phyloP scores from a whole-genome alignment of 306 rosid species.

The Fragaria vesca region DNA sequence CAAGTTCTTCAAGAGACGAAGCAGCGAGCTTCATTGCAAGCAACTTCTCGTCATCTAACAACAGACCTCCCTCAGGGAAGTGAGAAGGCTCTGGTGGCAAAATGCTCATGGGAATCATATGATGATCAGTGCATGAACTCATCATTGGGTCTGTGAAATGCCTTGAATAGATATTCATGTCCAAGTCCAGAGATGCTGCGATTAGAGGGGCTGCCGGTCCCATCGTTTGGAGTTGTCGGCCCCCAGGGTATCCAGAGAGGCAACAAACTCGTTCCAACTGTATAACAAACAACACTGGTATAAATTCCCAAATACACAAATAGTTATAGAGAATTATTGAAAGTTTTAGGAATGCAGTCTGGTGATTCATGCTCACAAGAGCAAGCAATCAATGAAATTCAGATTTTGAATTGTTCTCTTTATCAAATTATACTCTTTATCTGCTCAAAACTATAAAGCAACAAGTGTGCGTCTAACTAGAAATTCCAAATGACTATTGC shows the following conservation, averaged over 20 bases:
- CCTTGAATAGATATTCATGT: slow-evolving; percentile 82
- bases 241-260: slow-evolving; percentile 52
- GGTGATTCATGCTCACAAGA: neutral
- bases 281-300: neutral
- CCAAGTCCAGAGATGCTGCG: slow-evolving; percentile 69
- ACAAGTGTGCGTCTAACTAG: neutral
- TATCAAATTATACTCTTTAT: neutral
- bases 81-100: slow-evolving; percentile 49
- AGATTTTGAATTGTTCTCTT: neutral
- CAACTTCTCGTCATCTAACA: slow-evolving; percentile 71
- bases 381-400: neutral
- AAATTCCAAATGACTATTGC: neutral
- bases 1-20: slow-evolving; percentile 60
- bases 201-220: slow-evolving; percentile 39
- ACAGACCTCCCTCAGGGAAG: slow-evolving; percentile 44
- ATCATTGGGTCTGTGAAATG: slow-evolving; percentile 52
- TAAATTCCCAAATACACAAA: neutral
- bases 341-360: neutral
- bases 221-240: slow-evolving; percentile 55
- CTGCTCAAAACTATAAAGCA: neutral
- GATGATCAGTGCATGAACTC: slow-evolving; percentile 38
- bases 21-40: slow-evolving; percentile 71
- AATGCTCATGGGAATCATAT: slow-evolving; percentile 66
- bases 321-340: neutral
- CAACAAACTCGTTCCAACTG: slow-evolving; percentile 82